Base-by-base conservation (phyloP, 805 yeast species). In the Blastobotrys peoriensis region DNA sequence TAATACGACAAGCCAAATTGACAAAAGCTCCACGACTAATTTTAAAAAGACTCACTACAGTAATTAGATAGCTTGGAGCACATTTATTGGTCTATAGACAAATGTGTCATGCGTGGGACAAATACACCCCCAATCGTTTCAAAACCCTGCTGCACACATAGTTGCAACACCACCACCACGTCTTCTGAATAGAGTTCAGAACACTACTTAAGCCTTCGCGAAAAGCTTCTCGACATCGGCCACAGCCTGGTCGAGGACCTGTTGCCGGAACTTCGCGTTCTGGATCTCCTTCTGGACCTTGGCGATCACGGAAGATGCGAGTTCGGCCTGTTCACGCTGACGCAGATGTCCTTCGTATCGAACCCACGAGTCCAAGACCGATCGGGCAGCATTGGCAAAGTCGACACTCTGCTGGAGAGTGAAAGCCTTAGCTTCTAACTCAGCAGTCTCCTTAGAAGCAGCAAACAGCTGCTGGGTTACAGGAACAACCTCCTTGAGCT, bases 321-420 rank as follows among this genome's bases (percentile, higher is more conserved):
- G 81, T 70, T 86, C 96, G 70, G 81, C 78, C 77, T 93, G 98
- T 77, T 93, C 95, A 64, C 80, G 72, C 75, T 87, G 95, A 75
- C 97, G 91, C 57, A 89, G 93, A 66, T 87, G 88, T 57, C 86
- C 83, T 76, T 93, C 98, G 71, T 85, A 86, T 79, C 98, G 86
- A 60, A 89, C 97, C 98, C 98, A 93, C 13, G 98, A 87, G 73
- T 93, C 98, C 65, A 93, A 80, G 50, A 91, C 95, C 47, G 93
- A 73, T 75, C 85, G 88, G 63, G 98, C 98, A 76, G 88, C 96
- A 52, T 73, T 59, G 47, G 95, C 91, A 56, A 88, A 78, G 52
- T 81, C 88, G 56, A 86, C 88, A 65, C 81, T 70, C 76, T 93
- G 98, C 75, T 88, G 84, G 67, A 86, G 79, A 73, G 86, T 95